Percentiles rank a stretch among this genome's conserved stretches.
phyloP scores from a whole-genome alignment of 768 basidiomycete species.

The Kwoniella bestiolae region DNA sequence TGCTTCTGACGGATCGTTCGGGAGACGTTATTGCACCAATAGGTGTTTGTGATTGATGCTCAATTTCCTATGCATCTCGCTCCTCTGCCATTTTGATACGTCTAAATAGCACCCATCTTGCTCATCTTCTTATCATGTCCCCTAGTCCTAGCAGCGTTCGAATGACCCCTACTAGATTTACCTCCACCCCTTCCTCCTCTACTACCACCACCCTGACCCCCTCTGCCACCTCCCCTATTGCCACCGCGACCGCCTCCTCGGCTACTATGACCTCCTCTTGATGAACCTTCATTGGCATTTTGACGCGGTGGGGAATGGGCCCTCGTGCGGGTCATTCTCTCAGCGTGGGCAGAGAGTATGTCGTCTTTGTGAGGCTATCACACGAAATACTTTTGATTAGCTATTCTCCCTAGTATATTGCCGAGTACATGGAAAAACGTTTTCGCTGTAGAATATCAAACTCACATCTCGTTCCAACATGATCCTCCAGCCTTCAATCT shows the following conservation, averaged over 20 bases:
- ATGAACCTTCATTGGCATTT: not conserved
- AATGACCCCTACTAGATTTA: conserved; percentile 73
- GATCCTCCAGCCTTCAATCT: conserved; percentile 88
- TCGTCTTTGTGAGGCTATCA: conserved; percentile 50
- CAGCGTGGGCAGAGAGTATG: conserved; percentile 35
- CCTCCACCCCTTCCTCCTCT: conserved; percentile 74
- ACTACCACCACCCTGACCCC: conserved; percentile 53
- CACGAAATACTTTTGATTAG: no score
- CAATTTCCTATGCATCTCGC: no score
- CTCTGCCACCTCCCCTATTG: conserved; percentile 51
- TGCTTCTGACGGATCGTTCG: no score
- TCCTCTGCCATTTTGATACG: no score
- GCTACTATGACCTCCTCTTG: conserved; percentile 53
- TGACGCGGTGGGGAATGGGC: conserved; percentile 14
- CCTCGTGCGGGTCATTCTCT: conserved; percentile 62
- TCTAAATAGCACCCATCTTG: conserved; percentile 59
- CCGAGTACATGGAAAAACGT: no score
- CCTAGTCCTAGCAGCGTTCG: conserved; percentile 75
- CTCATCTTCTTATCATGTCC: conserved; percentile 91
- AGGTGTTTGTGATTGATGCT: no score
- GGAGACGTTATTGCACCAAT: no score
- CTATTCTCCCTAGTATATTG: no score
- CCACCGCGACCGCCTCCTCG: conserved; percentile 51
- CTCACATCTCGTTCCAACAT: conserved; percentile 88
- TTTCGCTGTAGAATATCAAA: no score